Conservation (phyloP, 352 stramenopile species). For the Pythium brachiatum region DNA sequence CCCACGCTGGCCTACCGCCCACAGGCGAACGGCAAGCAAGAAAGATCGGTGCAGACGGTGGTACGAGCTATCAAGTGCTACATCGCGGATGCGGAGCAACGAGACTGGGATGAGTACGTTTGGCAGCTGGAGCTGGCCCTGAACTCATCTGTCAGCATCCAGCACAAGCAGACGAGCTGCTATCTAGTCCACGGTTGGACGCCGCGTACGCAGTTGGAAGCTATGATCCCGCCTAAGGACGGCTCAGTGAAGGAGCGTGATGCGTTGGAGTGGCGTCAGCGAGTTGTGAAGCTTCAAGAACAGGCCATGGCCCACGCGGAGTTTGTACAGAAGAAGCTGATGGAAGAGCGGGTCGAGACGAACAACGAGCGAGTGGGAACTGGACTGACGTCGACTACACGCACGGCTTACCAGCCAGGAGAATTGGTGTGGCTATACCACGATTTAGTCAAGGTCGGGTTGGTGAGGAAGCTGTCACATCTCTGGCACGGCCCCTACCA, state of each 20-base stretch:
- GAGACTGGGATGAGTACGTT: constrained; percentile 26
- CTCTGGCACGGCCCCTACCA: constrained; percentile 17
- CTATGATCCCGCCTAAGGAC: neutral
- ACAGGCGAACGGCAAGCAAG: constrained; percentile 19
- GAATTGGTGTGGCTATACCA: constrained; percentile 20
- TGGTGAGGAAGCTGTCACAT: constrained; percentile 12
- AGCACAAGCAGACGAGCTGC: constrained; percentile 1
- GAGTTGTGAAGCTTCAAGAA: neutral
- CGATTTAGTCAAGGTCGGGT: constrained; percentile 11
- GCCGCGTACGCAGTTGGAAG: neutral
- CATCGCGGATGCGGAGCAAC: constrained; percentile 15
- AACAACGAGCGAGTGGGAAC: constrained; percentile 3
- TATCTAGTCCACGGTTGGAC: constrained; percentile 26
- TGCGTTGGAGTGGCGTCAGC: neutral
- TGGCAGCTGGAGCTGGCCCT: constrained; percentile 24
- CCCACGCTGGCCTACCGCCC: constrained; percentile 21
- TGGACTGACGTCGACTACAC: neutral
- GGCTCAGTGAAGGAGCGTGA: neutral
- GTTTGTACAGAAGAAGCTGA: constrained; percentile 17
- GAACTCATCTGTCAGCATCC: constrained; percentile 11
- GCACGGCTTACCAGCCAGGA: constrained; percentile 4
- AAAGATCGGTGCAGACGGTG: constrained; percentile 24
- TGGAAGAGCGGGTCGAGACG: constrained; percentile 2
- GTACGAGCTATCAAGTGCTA: constrained; percentile 21
- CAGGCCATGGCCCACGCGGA: neutral